A percentile compares a stretch with the other conserved stretches of the same genome.
Evolutionary conservation across 768 basidiomycete genomes (phyloP).

Genomic region (Pleurotus tuoliensis): DNA sequence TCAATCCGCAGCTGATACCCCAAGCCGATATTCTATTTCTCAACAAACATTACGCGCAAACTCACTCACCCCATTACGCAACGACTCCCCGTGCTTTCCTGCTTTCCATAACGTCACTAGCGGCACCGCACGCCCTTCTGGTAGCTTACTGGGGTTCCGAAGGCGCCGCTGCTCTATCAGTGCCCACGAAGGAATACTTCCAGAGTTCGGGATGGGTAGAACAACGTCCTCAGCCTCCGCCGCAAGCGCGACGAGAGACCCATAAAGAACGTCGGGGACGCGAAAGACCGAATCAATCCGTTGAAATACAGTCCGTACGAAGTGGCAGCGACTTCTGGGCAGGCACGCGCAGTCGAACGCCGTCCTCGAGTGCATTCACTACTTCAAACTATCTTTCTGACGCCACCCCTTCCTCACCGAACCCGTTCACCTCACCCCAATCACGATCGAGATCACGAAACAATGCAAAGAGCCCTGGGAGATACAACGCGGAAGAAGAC

Average conservation of each 20-base stretch:
- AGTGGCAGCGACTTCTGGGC: constrained; percentile 82
- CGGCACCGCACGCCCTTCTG: constrained; percentile 72
- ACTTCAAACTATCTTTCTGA: constrained; percentile 30
- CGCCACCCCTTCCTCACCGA: constrained; percentile 22
- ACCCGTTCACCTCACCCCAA: constrained; percentile 13
- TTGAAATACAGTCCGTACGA: constrained; percentile 43
- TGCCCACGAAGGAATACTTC: constrained; percentile 84
- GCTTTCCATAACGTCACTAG: constrained; percentile 64
- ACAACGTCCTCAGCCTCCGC: constrained; percentile 28
- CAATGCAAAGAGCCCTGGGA: constrained; percentile 22
- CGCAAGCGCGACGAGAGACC: constrained; percentile 11
- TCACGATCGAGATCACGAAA: constrained; percentile 3
- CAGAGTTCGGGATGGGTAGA: constrained; percentile 82
- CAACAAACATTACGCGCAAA: constrained; percentile 66
- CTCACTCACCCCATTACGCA: constrained; percentile 54
- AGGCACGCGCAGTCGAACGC: constrained; percentile 47
- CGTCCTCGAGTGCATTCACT: constrained; percentile 55
- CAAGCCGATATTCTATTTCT: constrained; percentile 83
- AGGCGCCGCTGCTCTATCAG: constrained; percentile 74
- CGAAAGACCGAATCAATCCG: constrained; percentile 17
- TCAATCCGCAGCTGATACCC: constrained; percentile 59
- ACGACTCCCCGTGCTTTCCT: constrained; percentile 73
- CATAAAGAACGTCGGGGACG: constrained; percentile 6
- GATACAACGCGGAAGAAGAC: constrained; percentile 34
- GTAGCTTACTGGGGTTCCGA: constrained; percentile 78